Conservation (phyloP, 2,329 filamentous ascomycete species). For the Camptophora hylomeconis region DNA sequence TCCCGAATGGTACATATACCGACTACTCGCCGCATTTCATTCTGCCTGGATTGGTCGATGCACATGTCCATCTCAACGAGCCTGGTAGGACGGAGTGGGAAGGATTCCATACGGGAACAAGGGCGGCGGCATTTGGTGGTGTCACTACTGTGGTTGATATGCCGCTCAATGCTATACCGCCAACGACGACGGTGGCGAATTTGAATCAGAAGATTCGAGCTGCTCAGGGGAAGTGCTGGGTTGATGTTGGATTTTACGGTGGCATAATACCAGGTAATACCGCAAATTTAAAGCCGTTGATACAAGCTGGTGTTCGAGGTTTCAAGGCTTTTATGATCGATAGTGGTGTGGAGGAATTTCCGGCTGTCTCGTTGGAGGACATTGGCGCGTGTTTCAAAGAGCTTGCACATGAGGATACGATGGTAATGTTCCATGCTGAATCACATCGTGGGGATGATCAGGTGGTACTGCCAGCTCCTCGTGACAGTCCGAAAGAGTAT, state of each 20-base stretch:
- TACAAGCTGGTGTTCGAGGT: conserved; percentile 75
- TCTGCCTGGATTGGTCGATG: conserved; percentile 84
- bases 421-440: conserved; percentile 97
- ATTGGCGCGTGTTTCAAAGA: conserved; percentile 68
- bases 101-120: conserved; percentile 88
- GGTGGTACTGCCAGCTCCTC: conserved; percentile 52
- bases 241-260: conserved; percentile 94
- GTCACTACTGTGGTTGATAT: conserved; percentile 97
- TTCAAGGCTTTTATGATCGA: conserved; percentile 98
- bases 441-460: conserved; percentile 70
- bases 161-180: conserved; percentile 93
- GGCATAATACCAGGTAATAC: conserved; percentile 87
- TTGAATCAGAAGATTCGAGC: conserved; percentile 77
- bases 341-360: conserved; percentile 92
- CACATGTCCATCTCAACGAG: conserved; percentile 95
- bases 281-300: conserved; percentile 62
- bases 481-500: conserved; percentile 66
- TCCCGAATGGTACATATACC: conserved; percentile 61
- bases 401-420: conserved; percentile 69
- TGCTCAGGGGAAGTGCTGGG: conserved; percentile 81
- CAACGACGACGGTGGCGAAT: conserved; percentile 79
- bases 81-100: conserved; percentile 97
- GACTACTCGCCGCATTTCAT: conserved; percentile 78
- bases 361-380: conserved; percentile 66
- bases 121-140: conserved; percentile 85